These are phyloP conservation scores for Singerocomus inundabilis DNA, from an alignment of 1,284 basidiomycete genomes.

Conservation along the genomic window DNA sequence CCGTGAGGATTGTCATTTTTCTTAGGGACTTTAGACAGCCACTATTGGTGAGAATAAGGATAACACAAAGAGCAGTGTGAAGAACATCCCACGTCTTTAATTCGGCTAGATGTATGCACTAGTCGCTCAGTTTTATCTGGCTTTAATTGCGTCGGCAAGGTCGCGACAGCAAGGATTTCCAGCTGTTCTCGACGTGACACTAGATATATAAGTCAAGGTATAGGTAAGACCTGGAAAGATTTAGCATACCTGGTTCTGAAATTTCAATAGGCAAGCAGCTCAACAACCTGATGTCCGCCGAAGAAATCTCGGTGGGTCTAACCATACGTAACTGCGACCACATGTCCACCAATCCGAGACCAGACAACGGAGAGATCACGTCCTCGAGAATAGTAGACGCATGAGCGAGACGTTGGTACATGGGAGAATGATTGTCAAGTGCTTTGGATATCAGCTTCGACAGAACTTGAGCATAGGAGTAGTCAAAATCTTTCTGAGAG, in stretches of 20 bases:
- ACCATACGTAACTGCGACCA: constrained; percentile 46
- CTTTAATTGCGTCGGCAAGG: constrained; percentile 19
- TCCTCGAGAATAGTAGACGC: constrained; percentile 38
- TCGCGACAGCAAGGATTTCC: constrained; percentile 27
- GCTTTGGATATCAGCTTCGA: constrained; percentile 42
- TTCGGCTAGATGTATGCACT: constrained; percentile 18
- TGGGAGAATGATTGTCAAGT: constrained; percentile 35
- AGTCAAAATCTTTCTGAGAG: constrained; percentile 38
- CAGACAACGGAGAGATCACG: constrained; percentile 49
- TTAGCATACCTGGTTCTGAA: constrained; percentile 13
- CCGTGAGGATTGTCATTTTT: background rate
- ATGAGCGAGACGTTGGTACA: constrained; percentile 34
- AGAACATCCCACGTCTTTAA: constrained; percentile 23
- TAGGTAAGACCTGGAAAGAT: background rate
- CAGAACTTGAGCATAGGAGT: constrained; percentile 47
- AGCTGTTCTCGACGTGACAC: constrained; percentile 26
- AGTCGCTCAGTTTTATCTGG: constrained; percentile 9
- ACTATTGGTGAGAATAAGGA: constrained; percentile 19
- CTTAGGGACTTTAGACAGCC: constrained; percentile 9
- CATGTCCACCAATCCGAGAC: constrained; percentile 54
- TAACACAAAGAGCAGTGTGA: background rate
- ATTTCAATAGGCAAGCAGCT: constrained; percentile 3
- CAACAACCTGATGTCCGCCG: constrained; percentile 21
- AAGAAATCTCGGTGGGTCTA: constrained; percentile 14
- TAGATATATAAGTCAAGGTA: constrained; percentile 4